Evolutionary conservation across 352 stramenopile genomes (phyloP), one percentile per base, ranked within the genome.

Genomic region (Globisporangium ultimum): DNA sequence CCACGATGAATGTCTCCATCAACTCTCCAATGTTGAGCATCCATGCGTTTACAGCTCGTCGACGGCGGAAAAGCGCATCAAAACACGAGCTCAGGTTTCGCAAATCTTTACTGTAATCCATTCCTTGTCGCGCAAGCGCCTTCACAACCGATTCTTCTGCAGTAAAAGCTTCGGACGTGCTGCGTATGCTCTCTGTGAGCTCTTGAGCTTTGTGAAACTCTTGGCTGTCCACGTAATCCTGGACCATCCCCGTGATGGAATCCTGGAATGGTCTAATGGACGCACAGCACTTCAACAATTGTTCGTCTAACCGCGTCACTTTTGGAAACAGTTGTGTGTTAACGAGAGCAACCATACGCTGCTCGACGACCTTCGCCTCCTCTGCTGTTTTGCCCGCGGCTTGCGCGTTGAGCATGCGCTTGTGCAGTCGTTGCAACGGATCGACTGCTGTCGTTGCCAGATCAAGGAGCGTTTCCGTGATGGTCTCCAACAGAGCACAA

Each of bases 351-450:
- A 70, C 40, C 20, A 90, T 68, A 24, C 83, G 76, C 43, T 80
- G 68, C 53, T 90, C 83, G 3, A 89, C 67, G 28, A 87, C 68
- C 58, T 92, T 89, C 0, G 80, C 83, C 64, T 92, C 83, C 38
- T 92, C 83, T 6, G 83, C 80, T n/a, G 78, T 92, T 18, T 66
- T 74, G 0, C 74, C 76, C 5, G 52, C 68, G 0, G 54, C 60
- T n/a, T 82, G 74, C 1, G 83, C 80, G 0, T 75, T 66, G 5
- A 66, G 22, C 55, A 78, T 69, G 0, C 73, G 71, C n/a, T 71
- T 78, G 42, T 73, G 60, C 21, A 90, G 63, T 0, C 68, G 72
- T 43, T 77, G 42, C 24, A 90, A 68, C n/a, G 78, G 80, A 22
- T 89, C 76, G 2, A 89, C 47, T 2, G 75, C 51, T 18, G 70